phyloP scores from a whole-genome alignment of 331 rosid species.

The Malus hybrid region DNA sequence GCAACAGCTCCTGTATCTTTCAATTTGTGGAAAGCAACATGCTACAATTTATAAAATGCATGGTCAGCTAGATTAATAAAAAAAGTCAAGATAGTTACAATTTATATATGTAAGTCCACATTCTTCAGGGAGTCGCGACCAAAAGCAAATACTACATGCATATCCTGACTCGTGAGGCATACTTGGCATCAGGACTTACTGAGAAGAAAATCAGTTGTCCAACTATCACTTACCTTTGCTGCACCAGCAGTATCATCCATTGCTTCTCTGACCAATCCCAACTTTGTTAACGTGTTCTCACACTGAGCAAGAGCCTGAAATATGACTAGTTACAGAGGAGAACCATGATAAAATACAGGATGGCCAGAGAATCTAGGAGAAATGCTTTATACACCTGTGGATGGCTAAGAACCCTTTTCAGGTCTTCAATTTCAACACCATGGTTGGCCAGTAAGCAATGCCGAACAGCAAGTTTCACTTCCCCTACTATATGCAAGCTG shows the following conservation, averaged over 20 bases:
- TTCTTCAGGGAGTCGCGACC: background rate
- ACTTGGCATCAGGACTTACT: background rate
- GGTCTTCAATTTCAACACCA: slow-evolving; percentile 64
- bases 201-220: slow-evolving; percentile 10
- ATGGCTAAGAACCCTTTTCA: slow-evolving; percentile 89
- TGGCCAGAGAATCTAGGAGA: slow-evolving; percentile 4
- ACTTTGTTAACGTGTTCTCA: slow-evolving; percentile 70
- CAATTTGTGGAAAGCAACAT: slow-evolving; percentile 58
- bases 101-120: background rate
- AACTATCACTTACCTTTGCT: slow-evolving; percentile 58
- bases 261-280: slow-evolving; percentile 87
- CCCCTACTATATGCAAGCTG: slow-evolving; percentile 90
- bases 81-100: background rate
- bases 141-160: slow-evolving; percentile 2
- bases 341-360: background rate
- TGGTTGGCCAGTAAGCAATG: slow-evolving; percentile 87
- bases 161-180: background rate
- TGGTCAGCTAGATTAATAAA: slow-evolving; percentile 21
- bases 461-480: slow-evolving; percentile 84
- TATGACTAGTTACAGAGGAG: slow-evolving; percentile 2
- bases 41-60: slow-evolving; percentile 37
- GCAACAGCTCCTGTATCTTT: slow-evolving; percentile 93
- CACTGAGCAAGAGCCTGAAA: slow-evolving; percentile 99
- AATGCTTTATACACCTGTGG: slow-evolving; percentile 55
- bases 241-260: slow-evolving; percentile 97